Percentiles rank a stretch among this genome's conserved stretches.
Conservation (phyloP, 305 asterid species). For the Rubia balearica region DNA sequence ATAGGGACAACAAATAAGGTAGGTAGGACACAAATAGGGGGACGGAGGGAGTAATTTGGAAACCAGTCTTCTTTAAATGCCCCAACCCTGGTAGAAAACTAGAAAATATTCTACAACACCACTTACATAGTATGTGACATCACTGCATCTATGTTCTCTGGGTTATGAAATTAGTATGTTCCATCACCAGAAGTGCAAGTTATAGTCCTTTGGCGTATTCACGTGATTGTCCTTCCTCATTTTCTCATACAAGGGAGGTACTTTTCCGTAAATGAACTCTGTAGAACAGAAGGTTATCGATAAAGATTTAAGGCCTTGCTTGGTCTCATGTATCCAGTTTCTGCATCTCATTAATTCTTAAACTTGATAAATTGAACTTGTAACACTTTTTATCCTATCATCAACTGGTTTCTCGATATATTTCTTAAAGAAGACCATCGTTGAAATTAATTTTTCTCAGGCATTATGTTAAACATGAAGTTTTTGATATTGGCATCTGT, state of each 20-base stretch:
- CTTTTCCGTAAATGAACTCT: neutral
- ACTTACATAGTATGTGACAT: neutral
- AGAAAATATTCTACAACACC: neutral
- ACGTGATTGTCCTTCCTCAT: neutral
- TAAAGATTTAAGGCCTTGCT: neutral
- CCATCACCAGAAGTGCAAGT: neutral
- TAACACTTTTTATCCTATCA: neutral
- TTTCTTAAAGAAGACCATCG: neutral
- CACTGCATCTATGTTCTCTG: neutral
- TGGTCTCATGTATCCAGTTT: neutral
- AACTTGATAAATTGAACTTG: neutral
- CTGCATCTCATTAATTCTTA: neutral
- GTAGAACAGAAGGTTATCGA: neutral
- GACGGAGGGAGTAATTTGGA: too few relatives aligned
- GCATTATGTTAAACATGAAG: neutral
- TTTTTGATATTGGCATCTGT: neutral
- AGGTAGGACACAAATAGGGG: too few relatives aligned
- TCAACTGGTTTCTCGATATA: neutral
- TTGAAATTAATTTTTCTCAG: neutral
- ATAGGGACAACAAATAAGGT: too few relatives aligned
- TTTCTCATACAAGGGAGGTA: neutral
- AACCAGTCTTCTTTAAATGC: neutral
- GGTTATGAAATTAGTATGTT: neutral
- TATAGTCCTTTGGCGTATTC: neutral
- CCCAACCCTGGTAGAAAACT: neutral